phyloP scores from a whole-genome alignment of 208 protist species.

The Leishmania amazonensis region DNA sequence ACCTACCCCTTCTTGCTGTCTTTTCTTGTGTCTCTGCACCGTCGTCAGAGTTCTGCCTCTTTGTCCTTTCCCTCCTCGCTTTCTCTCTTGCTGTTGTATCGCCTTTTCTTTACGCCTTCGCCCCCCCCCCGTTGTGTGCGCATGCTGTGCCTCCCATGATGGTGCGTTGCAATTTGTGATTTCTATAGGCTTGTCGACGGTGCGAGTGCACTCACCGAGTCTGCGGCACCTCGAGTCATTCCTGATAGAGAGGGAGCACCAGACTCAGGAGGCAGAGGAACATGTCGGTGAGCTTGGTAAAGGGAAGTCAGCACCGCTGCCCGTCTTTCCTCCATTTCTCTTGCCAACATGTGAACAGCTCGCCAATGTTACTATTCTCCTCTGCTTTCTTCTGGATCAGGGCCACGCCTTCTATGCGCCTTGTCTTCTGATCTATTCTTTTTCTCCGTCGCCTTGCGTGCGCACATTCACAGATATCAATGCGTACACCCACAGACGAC shows the following conservation, averaged over 20 bases:
- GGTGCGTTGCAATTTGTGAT: neutral
- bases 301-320: neutral
- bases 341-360: neutral
- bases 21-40: neutral
- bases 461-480: neutral
- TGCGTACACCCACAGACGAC: neutral
- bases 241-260: neutral
- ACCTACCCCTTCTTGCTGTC: slow-evolving; percentile 7
- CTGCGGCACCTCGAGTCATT: neutral
- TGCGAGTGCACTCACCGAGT: neutral
- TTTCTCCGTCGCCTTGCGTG: neutral
- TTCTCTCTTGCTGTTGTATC: neutral
- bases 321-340: neutral
- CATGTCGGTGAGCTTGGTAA: neutral
- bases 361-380: neutral
- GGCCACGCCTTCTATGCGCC: neutral
- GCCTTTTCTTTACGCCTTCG: too few species aligned
- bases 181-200: neutral
- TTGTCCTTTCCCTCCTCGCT: neutral
- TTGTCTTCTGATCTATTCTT: neutral
- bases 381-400: neutral
- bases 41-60: neutral
- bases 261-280: neutral
- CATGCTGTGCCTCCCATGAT: neutral
- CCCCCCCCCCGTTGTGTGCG: neutral